Conservation (phyloP, 2,329 filamentous ascomycete genomes). For the Pseudocercospora fijiensis region DNA sequence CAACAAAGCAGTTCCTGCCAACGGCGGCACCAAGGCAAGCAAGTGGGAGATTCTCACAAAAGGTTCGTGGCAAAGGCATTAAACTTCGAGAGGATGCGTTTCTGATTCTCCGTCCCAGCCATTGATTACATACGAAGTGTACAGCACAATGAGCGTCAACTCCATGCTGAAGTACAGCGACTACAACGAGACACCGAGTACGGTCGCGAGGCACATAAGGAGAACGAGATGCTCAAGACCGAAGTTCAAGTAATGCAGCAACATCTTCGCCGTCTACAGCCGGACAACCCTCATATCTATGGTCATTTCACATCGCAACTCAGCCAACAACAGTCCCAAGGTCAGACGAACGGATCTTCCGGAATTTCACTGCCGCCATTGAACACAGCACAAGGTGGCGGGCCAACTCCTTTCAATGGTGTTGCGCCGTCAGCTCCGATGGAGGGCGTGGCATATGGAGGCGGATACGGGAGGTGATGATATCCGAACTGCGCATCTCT, state of each 20-base stretch:
- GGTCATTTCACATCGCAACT: slow-evolving; percentile 48
- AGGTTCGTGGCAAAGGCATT: slow-evolving; percentile 53
- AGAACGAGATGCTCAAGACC: slow-evolving; percentile 49
- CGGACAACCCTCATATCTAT: slow-evolving; percentile 49
- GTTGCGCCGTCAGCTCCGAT: slow-evolving; percentile 42
- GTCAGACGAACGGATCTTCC: slow-evolving; percentile 34
- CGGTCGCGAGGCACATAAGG: slow-evolving; percentile 46
- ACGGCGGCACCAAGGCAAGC: slow-evolving; percentile 78
- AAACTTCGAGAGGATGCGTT: not conserved
- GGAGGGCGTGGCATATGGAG: slow-evolving; percentile 51
- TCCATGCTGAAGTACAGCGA: slow-evolving; percentile 42
- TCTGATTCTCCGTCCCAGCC: slow-evolving; percentile 36
- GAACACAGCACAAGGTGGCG: slow-evolving; percentile 26
- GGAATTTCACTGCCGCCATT: slow-evolving; percentile 41
- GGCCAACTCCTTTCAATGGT: slow-evolving; percentile 33
- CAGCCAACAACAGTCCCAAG: slow-evolving; percentile 40
- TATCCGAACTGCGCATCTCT: slow-evolving; percentile 2
- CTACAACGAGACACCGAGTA: slow-evolving; percentile 48
- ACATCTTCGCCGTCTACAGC: slow-evolving; percentile 48
- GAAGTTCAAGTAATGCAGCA: slow-evolving; percentile 50
- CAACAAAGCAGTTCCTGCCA: slow-evolving; percentile 74
- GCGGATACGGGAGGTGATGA: slow-evolving; percentile 27
- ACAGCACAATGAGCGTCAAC: slow-evolving; percentile 42
- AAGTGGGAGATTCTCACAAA: slow-evolving; percentile 90
- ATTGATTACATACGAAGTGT: slow-evolving; percentile 51